Conservation (phyloP, 306 rosid genomes). For the Castanea crenata region DNA sequence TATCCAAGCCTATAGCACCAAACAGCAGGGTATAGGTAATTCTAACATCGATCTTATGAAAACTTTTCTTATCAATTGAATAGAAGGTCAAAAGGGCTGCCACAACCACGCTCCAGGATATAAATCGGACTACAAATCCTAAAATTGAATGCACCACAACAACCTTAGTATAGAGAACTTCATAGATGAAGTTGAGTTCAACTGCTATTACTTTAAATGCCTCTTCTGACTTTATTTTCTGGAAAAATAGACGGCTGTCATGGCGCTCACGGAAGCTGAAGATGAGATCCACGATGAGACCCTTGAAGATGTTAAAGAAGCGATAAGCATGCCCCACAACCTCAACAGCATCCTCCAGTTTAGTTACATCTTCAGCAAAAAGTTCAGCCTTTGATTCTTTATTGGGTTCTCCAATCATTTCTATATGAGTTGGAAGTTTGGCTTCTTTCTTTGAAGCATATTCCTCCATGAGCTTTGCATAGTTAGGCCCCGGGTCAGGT, state of each 20-base stretch:
- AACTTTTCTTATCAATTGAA: slow-evolving; percentile 15
- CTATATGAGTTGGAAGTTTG: slow-evolving; percentile 31
- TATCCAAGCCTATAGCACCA: slow-evolving; percentile 45
- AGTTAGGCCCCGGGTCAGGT: slow-evolving; percentile 41
- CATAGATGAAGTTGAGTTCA: slow-evolving; percentile 49
- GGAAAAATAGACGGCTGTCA: slow-evolving; percentile 31
- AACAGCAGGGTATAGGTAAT: slow-evolving; percentile 38
- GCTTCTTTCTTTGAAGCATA: slow-evolving; percentile 5
- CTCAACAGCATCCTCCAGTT: neutral
- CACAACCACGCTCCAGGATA: slow-evolving; percentile 12
- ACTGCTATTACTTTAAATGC: slow-evolving; percentile 32
- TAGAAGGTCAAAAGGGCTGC: slow-evolving; percentile 27
- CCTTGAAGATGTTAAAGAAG: slow-evolving; percentile 32
- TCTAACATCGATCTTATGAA: slow-evolving; percentile 21
- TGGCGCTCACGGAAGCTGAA: slow-evolving; percentile 29
- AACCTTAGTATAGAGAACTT: slow-evolving; percentile 48
- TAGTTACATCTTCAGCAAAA: neutral
- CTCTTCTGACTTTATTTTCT: neutral
- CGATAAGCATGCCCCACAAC: slow-evolving; percentile 23
- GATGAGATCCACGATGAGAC: slow-evolving; percentile 44
- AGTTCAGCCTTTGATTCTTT: slow-evolving; percentile 1
- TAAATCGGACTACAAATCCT: slow-evolving; percentile 15
- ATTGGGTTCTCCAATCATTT: slow-evolving; percentile 17
- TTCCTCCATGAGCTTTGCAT: slow-evolving; percentile 46
- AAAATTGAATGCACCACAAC: neutral